phyloP scores from a whole-genome alignment of 228 moss, liverwort and hornwort species.

The Sphagnum magellanicum region DNA sequence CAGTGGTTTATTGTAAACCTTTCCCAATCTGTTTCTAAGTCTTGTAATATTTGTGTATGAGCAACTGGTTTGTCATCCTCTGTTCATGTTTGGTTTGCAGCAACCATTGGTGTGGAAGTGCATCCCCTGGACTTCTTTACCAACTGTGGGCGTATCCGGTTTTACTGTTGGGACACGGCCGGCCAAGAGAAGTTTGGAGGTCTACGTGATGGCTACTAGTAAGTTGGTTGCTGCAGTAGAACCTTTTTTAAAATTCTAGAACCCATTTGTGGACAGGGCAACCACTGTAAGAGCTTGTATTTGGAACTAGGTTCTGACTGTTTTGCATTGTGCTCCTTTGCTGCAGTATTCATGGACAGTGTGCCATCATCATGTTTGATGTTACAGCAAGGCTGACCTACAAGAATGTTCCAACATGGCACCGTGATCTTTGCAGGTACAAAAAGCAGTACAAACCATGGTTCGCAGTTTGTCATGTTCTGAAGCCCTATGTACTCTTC shows the following conservation, averaged over 20 bases:
- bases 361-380: conserved; percentile 94
- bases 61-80: neutral
- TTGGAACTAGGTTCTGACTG: too few relatives aligned
- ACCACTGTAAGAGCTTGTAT: too few relatives aligned
- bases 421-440: conserved; percentile 75
- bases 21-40: neutral
- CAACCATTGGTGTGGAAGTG: conserved; percentile 82
- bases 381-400: conserved; percentile 77
- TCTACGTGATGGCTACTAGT: conserved; percentile 69
- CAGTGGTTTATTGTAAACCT: too few relatives aligned
- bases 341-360: conserved; percentile 77
- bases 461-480: too few relatives aligned
- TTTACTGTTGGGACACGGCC: conserved; percentile 92
- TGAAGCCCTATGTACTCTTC: too few relatives aligned
- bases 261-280: too few relatives aligned
- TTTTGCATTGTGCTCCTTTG: too few relatives aligned
- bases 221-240: conserved; percentile 1
- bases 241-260: neutral
- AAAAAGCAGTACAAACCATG: too few relatives aligned
- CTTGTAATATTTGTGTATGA: neutral
- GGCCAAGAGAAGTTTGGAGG: conserved; percentile 93
- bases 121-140: conserved; percentile 85
- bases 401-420: conserved; percentile 94
- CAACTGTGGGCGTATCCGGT: conserved; percentile 76
- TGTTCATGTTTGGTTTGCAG: conserved; percentile 18